Percentiles rank a stretch among this genome's conserved stretches.
Conservation (phyloP, 116 monocot species). For the Papilionanthe hybrid region DNA sequence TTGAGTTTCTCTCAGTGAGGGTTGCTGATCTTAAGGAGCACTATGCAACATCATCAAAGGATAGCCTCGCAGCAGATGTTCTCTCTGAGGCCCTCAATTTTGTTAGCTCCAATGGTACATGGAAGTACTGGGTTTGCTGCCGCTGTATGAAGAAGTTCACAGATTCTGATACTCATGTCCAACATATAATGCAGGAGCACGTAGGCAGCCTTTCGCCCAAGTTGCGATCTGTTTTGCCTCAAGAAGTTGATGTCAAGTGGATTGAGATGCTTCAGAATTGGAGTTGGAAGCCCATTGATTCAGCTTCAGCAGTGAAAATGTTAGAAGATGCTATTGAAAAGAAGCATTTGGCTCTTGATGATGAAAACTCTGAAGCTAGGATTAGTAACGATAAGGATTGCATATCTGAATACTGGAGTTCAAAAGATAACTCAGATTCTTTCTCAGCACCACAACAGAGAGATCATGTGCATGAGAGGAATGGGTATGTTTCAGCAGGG, state of each 20-base stretch:
- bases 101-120: constrained; percentile 31
- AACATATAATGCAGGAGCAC: constrained; percentile 64
- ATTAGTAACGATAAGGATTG: constrained; percentile 29
- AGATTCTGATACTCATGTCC: constrained; percentile 41
- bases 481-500: constrained; percentile 26
- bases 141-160: constrained; percentile 55
- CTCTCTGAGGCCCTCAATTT: constrained; percentile 62
- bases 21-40: constrained; percentile 49
- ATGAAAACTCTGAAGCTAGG: constrained; percentile 19
- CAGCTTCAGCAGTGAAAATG: constrained; percentile 27
- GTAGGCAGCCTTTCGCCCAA: constrained; percentile 42
- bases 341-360: constrained; percentile 5
- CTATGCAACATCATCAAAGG: constrained; percentile 35
- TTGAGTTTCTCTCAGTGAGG: constrained; percentile 40
- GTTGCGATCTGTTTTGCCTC: constrained; percentile 54
- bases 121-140: constrained; percentile 80
- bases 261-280: constrained; percentile 49
- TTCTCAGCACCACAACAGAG: constrained; percentile 20
- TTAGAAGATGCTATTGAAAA: constrained; percentile 33
- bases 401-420: constrained; percentile 29
- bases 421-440: constrained; percentile 36
- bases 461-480: constrained; percentile 26
- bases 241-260: constrained; percentile 57
- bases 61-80: constrained; percentile 29
- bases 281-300: constrained; percentile 74